A percentile compares a stretch with the other conserved stretches of the same genome.
These are phyloP conservation scores for Tillandsia leiboldiana DNA, from an alignment of 176 grass and related monocot genomes.

Conservation along the genomic window DNA sequence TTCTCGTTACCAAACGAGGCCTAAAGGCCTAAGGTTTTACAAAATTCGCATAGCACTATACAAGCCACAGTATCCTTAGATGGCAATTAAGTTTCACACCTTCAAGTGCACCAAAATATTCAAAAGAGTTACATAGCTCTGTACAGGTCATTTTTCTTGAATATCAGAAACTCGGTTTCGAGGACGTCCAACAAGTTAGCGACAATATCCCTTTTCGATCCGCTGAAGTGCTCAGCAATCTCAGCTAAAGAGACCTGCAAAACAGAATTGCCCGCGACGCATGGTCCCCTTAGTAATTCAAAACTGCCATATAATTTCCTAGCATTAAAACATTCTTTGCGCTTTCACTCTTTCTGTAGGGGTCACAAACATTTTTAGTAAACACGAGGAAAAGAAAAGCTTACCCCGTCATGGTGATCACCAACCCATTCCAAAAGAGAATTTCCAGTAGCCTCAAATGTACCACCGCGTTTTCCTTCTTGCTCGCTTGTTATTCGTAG, in stretches of 20 bases:
- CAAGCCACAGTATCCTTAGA: background rate
- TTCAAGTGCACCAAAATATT: no score
- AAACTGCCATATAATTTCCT: no score
- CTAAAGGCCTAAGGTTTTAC: background rate
- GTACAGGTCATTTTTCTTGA: conserved; percentile 61
- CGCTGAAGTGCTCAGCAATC: conserved; percentile 37
- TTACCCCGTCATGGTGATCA: conserved; percentile 46
- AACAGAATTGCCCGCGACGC: background rate
- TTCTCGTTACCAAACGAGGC: no score
- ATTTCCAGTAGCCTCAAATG: conserved; percentile 28
- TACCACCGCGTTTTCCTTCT: background rate
- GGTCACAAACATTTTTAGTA: no score
- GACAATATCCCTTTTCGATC: conserved; percentile 42
- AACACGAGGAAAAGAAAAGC: background rate
- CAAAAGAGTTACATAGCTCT: conserved; percentile 30
- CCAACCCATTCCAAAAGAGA: conserved; percentile 43
- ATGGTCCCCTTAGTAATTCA: no score
- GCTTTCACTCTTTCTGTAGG: no score
- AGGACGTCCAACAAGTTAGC: conserved; percentile 38
- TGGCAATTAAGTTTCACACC: background rate
- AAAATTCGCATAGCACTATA: background rate
- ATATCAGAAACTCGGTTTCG: conserved; percentile 51
- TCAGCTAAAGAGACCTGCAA: conserved; percentile 66
- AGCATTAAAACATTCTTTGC: no score
- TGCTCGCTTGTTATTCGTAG: conserved; percentile 31